Conservation (phyloP, 257 asterid genomes). For the Thymus mandschuricus region DNA sequence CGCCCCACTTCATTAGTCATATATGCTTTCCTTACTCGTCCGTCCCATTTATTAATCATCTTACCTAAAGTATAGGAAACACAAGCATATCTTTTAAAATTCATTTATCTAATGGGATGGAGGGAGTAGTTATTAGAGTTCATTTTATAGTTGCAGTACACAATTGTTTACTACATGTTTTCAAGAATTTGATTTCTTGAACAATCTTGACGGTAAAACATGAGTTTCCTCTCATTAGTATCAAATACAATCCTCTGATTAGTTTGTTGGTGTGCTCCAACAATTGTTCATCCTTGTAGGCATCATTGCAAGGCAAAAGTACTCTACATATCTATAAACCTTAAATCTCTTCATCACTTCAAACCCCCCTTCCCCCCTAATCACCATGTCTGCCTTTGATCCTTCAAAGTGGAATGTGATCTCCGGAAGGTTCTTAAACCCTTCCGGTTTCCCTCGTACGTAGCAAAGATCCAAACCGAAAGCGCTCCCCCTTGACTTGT, state of each 20-base stretch:
- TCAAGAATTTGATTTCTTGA: slow-evolving; percentile 8
- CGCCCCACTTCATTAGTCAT: too few species aligned
- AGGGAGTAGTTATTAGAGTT: too few species aligned
- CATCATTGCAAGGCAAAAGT: slow-evolving; percentile 24
- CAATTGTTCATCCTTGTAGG: neutral
- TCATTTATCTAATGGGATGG: too few species aligned
- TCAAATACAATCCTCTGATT: slow-evolving; percentile 26
- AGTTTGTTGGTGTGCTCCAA: slow-evolving; percentile 26
- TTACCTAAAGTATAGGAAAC: too few species aligned
- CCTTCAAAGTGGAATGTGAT: slow-evolving; percentile 25
- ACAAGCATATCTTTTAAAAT: too few species aligned
- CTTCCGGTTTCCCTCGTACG: neutral
- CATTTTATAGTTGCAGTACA: too few species aligned
- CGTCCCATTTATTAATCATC: too few species aligned
- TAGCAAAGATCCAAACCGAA: too few species aligned
- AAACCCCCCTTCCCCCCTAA: too few species aligned
- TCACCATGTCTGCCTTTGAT: neutral
- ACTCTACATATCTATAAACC: neutral
- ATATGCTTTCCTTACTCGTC: too few species aligned
- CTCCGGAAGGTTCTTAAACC: slow-evolving; percentile 9
- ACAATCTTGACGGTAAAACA: slow-evolving; percentile 14
- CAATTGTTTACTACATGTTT: neutral
- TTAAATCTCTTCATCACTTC: too few species aligned
- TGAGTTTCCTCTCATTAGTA: neutral
- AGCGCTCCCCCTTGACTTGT: neutral